Base-by-base conservation (phyloP, 2,329 filamentous ascomycete species). In the Chaetothyriales sp. region DNA sequence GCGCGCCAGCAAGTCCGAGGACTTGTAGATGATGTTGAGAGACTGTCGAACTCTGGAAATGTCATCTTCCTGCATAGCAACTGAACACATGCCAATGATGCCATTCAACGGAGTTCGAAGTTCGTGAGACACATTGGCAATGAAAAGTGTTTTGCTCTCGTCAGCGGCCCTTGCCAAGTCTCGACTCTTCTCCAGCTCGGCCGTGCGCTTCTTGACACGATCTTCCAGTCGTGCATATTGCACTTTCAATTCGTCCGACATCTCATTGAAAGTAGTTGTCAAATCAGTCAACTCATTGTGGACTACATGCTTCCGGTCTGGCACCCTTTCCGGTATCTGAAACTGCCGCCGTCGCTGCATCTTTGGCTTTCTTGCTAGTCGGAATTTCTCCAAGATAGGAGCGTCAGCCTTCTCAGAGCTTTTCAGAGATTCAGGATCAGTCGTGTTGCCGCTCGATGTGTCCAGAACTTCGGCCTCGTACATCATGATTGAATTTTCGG, bases 111-210 rank as follows among this genome's bases (percentile, higher is more conserved):
- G 92, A 1, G 90, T 97, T 64, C 94, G 92, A 29, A 97, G 74
- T 67, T 97, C 81, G 59, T 84, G 81, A 1, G 77, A 81, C 47
- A 95, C 94, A 61, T 95, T 95, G 18, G 92, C 92, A 56, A 97
- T 92, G 70, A 97, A 97, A 7, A 95, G 74, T 0, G 90, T 95
- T 70, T 97, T 97, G 73, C 86, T 92, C 69, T 95, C 86, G 61
- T 94, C 95, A 2, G 89, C 89, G 19, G 86, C 85, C 66, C 94
- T 88, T 1, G 89, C 89, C 1, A 88, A 86, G 69, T 88, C 86
- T 65, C 94, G 94, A 70, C 85, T 92, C 54, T 87, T 79, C 63
- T 94, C 87, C 0, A 95, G 73, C 66, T 95, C 85, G 40, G 78
- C 78, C 0, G 89, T 95, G 52, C 89, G 77, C 64, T 89, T 81